Conservation (phyloP, 129 eudicot species). For the Flaveria ramosissima region DNA sequence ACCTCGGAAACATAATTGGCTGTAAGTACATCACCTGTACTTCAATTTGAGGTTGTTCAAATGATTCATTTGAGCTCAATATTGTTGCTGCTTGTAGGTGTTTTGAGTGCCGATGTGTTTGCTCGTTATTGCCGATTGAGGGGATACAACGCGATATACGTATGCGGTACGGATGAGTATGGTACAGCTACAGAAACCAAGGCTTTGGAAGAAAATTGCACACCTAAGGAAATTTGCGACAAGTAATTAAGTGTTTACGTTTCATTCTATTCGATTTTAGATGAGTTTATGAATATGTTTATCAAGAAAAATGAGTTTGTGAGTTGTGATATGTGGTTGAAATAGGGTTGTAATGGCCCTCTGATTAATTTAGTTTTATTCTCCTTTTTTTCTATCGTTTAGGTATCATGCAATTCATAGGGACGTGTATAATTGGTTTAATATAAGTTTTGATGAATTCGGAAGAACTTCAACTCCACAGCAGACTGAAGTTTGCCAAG, state of each 20-base stretch:
- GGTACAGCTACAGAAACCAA: conserved; percentile 96
- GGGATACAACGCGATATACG: conserved; percentile 69
- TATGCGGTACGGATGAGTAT: conserved; percentile 96
- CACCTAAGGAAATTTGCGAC: conserved; percentile 86
- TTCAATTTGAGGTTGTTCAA: not conserved
- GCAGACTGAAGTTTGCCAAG: conserved; percentile 96
- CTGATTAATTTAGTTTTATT: not conserved
- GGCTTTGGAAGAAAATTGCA: conserved; percentile 85
- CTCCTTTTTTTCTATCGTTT: not conserved
- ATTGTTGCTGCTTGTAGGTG: conserved; percentile 45
- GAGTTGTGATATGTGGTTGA: not conserved
- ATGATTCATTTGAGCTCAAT: conserved; percentile 5
- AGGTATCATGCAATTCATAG: conserved; percentile 93
- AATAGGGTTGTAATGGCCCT: not conserved
- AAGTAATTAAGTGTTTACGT: conserved; percentile 45
- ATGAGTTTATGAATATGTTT: not conserved
- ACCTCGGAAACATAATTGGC: conserved; percentile 69
- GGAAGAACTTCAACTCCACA: conserved; percentile 92
- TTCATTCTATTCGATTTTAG: not conserved
- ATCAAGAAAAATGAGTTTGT: not conserved
- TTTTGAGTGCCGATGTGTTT: conserved; percentile 97
- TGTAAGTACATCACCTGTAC: conserved; percentile 36
- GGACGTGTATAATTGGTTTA: conserved; percentile 84
- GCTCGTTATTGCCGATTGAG: conserved; percentile 84
- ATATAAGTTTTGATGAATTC: conserved; percentile 83